Base-by-base conservation (phyloP, 75 land plant genomes). In the Pinus tabuliformis region DNA sequence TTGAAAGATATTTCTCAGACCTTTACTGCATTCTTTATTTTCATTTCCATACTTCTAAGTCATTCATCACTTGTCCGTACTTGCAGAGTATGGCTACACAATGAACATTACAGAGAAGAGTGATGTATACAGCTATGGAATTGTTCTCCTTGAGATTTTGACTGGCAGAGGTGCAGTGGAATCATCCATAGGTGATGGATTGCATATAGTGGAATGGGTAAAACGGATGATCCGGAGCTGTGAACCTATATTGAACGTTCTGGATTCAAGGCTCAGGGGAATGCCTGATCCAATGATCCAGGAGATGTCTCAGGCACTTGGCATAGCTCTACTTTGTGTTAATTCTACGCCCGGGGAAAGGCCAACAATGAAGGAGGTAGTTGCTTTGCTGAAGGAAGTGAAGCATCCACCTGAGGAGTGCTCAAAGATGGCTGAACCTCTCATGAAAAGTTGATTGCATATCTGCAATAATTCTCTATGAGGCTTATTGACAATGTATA, bases 351-450 rank as follows among this genome's bases (percentile, higher is more conserved):
- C 98, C 0, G 49, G 81, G 5, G 98, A 95, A 66, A 59, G 98
- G 66, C 98, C 98, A 16, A 93, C 90, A 20, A 95, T 95, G 98
- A 95, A 95, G 74, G 98, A 95, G 61, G 98, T 95, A 76, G 98
- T 95, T 73, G 94, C 98, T 65, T 66, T 95, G 84, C 78, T 95
- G 37, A 86, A 78, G 85, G 96, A 91, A 74, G 93, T 95, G 75
- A 95, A 88, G 86, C 90, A 89, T 74, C 83, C 89, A 62, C 86
- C 89, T 30, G 94, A 92, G 78, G 92, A 90, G 70, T 81, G 75
- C 72, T 66, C 78, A n/a, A 77, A 77, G 76, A 33, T 49, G 33
- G 24, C 75, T 22, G 26, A 70, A 36, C 54, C 54, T 49, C 11
- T 9, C 9, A 22, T 26, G 64, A 68, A 68, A n/a, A 24, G 39